Evolutionary conservation across 2,329 filamentous ascomycete genomes (phyloP).

Genomic region (Huntiella savannae): DNA sequence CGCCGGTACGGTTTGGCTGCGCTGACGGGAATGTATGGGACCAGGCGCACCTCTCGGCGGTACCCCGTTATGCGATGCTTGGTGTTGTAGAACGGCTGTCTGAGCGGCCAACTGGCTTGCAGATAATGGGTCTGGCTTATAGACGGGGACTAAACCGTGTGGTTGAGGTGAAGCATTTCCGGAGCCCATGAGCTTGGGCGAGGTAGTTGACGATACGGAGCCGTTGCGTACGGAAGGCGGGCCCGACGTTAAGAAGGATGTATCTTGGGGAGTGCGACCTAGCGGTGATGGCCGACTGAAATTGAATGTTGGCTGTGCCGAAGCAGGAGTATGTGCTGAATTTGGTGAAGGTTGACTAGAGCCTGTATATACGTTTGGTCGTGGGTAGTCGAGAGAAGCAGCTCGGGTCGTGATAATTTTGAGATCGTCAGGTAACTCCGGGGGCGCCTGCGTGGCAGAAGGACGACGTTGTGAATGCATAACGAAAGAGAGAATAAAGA

Average conservation of each 20-base stretch:
- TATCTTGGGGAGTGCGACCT: slow-evolving; percentile 9
- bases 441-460: neutral
- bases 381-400: slow-evolving; percentile 11
- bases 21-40: slow-evolving; percentile 37
- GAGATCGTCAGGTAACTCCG: slow-evolving; percentile 42
- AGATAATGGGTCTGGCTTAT: slow-evolving; percentile 22
- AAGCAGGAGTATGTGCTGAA: neutral
- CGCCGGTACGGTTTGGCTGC: slow-evolving; percentile 46
- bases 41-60: slow-evolving; percentile 12
- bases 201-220: slow-evolving; percentile 5
- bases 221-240: slow-evolving; percentile 3
- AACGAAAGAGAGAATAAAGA: neutral
- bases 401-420: slow-evolving; percentile 39
- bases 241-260: slow-evolving; percentile 2
- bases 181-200: slow-evolving; percentile 33
- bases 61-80: slow-evolving; percentile 17
- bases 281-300: slow-evolving; percentile 10
- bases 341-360: slow-evolving; percentile 27
- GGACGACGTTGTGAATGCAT: slow-evolving; percentile 1
- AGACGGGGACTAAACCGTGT: slow-evolving; percentile 17
- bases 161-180: neutral
- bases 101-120: slow-evolving; percentile 70
- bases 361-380: slow-evolving; percentile 2
- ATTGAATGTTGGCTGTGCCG: slow-evolving; percentile 9
- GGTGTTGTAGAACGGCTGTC: slow-evolving; percentile 51